phyloP scores from a whole-genome alignment of 371 early-diverging fungal genomes.

The Paramicrosporidium saccamoebae region DNA sequence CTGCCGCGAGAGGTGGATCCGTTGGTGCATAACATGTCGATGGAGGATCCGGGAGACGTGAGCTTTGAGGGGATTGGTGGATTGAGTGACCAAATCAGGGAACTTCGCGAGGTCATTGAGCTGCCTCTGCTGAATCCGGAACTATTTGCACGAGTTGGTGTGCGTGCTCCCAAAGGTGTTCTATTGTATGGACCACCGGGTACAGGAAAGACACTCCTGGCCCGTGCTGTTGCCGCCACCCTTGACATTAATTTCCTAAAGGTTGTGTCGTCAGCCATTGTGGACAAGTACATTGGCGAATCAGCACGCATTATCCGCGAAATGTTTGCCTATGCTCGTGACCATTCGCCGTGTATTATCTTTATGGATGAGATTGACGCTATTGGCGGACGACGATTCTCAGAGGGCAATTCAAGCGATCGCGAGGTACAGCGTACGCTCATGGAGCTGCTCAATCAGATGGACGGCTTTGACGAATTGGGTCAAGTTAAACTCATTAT shows the following conservation, averaged over 20 bases:
- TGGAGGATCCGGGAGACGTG: conserved; percentile 81
- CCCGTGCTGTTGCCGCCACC: conserved; percentile 88
- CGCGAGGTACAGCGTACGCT: conserved; percentile 97
- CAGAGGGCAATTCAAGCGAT: conserved; percentile 96
- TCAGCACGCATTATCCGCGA: conserved; percentile 84
- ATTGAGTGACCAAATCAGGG: conserved; percentile 83
- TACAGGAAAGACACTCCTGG: conserved; percentile 60
- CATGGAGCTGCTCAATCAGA: conserved; percentile 97
- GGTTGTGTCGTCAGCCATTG: conserved; percentile 84
- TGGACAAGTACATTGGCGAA: conserved; percentile 99
- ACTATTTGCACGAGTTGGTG: conserved; percentile 87
- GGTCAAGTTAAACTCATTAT: conserved; percentile 97
- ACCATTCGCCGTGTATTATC: conserved; percentile 98
- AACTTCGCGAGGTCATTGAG: conserved; percentile 93
- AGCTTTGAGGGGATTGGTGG: conserved; percentile 96
- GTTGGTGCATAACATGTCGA: conserved; percentile 93
- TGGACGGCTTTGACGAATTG: conserved; percentile 97
- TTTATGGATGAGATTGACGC: conserved; percentile 99
- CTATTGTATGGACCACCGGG: conserved; percentile 96
- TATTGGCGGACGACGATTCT: conserved; percentile 95
- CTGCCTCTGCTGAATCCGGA: conserved; percentile 96
- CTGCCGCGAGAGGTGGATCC: conserved; percentile 98
- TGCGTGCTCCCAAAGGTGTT: conserved; percentile 94
- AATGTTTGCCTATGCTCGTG: conserved; percentile 97
- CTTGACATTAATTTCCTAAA: conserved; percentile 88